Base-by-base conservation (phyloP, 371 early-diverging fungal genomes). In the Coemansia sp. region DNA sequence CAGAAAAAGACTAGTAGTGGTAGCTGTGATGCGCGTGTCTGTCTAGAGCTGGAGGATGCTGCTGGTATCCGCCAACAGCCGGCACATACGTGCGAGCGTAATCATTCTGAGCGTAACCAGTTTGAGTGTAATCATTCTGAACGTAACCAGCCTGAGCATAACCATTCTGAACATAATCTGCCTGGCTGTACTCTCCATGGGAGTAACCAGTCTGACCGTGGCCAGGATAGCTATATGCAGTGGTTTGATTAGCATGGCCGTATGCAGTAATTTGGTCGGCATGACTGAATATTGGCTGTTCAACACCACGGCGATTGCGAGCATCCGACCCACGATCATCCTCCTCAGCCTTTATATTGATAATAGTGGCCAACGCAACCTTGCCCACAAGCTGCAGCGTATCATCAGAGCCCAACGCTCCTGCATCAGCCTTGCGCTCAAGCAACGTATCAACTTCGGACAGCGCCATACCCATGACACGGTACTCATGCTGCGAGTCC, bases 271-370 rank as follows among this genome's bases (percentile, higher is more conserved):
- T 44, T 44, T 21, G 55, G 30, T 54, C 23, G 16, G 23, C 14
- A 14, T 54, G 54, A 7, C 26, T 26, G 14, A 25, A 54, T 14
- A 9, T 26, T 26, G 26, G 11, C 16, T 54, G 26, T 5, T 54
- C 48, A 33, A n/a, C 21, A 4, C 63, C 18, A 23, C 52, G 37
- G 23, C 21, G 12, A 20, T 21, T 5, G 6, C 12, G 48, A 2
- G 50, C 30, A 18, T 7, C 7, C n/a, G 14, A 51, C 16, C n/a
- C 37, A 12, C 5, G 16, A 37, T 18, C 21, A 30, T 62, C 71
- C 64, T 70, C 67, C 39, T 71, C 71, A 25, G 60, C 59, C 54
- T 71, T 75, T 54, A 75, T 75, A 65, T 71, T 67, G 64, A 71
- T 64, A 12, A 75, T 33, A 11, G 77, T 71, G 11, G 77, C 77